Percentiles rank a stretch among this genome's conserved stretches.
phyloP scores from a whole-genome alignment of 2,329 filamentous ascomycete species.

The Diaporthe citriasiana region DNA sequence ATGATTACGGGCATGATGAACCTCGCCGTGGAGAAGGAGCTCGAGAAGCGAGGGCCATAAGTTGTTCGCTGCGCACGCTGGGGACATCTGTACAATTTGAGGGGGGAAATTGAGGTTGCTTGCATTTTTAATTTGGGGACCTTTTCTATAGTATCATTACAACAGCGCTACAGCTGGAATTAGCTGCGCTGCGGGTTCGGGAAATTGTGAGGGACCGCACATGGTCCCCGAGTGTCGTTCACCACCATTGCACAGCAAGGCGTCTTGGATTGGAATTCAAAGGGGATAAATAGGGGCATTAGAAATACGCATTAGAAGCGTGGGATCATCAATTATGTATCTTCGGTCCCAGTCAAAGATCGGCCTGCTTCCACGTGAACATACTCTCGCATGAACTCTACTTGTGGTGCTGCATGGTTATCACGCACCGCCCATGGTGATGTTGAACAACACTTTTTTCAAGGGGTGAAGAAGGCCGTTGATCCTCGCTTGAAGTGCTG shows the following conservation, averaged over 20 bases:
- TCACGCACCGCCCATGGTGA: not conserved
- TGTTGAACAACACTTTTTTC: not conserved
- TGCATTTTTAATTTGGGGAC: constrained; percentile 19
- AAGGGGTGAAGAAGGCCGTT: not conserved
- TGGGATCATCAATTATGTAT: constrained; percentile 6
- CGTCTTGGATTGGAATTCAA: constrained; percentile 41
- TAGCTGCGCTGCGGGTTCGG: constrained; percentile 8
- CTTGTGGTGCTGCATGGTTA: not conserved
- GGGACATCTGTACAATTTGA: not conserved
- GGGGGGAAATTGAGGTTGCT: constrained; percentile 30
- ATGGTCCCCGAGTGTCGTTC: not conserved
- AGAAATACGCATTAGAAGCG: constrained; percentile 33
- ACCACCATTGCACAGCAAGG: constrained; percentile 38
- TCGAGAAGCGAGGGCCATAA: constrained; percentile 45
- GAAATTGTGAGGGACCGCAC: constrained; percentile 8
- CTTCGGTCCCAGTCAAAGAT: not conserved
- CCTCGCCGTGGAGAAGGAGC: constrained; percentile 61
- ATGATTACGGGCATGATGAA: constrained; percentile 72
- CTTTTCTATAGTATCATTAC: not conserved
- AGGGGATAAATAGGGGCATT: constrained; percentile 43
- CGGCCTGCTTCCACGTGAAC: not conserved
- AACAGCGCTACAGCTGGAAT: not conserved
- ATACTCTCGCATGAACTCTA: not conserved
- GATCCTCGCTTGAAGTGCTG: not conserved
- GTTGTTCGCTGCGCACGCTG: not conserved